Conservation (phyloP, 352 stramenopile genomes). For the Pythium graminicola region DNA sequence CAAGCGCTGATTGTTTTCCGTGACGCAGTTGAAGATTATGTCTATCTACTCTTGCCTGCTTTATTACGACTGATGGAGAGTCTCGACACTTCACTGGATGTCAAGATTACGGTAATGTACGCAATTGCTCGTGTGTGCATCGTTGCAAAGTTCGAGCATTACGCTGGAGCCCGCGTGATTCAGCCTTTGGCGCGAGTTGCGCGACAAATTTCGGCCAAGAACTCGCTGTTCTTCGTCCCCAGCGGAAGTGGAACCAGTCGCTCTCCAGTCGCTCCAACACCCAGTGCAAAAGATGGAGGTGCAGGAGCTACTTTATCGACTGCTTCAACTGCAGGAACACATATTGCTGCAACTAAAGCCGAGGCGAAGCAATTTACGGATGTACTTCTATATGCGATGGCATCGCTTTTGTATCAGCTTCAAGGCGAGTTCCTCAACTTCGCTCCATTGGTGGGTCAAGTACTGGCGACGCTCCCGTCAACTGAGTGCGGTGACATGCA, state of each 20-base stretch:
- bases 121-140: slow-evolving; percentile 58
- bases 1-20: slow-evolving; percentile 89
- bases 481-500: slow-evolving; percentile 40
- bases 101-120: slow-evolving; percentile 71
- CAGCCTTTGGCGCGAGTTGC: slow-evolving; percentile 65
- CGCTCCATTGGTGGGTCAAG: slow-evolving; percentile 57
- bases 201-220: slow-evolving; percentile 66
- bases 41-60: slow-evolving; percentile 92
- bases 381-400: slow-evolving; percentile 68
- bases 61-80: slow-evolving; percentile 92
- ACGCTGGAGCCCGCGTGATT: slow-evolving; percentile 64
- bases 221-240: slow-evolving; percentile 59
- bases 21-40: slow-evolving; percentile 89
- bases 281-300: neutral
- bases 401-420: slow-evolving; percentile 65
- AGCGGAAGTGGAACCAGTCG: slow-evolving; percentile 16
- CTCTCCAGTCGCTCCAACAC: slow-evolving; percentile 1
- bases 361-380: slow-evolving; percentile 69
- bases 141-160: slow-evolving; percentile 70
- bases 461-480: slow-evolving; percentile 51
- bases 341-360: slow-evolving; percentile 52
- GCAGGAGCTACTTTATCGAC: neutral
- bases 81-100: slow-evolving; percentile 74
- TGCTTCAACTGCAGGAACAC: slow-evolving; percentile 15
- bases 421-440: slow-evolving; percentile 72